phyloP scores from a whole-genome alignment of 2,329 filamentous ascomycete genomes.

The Ophiostoma sp. region DNA sequence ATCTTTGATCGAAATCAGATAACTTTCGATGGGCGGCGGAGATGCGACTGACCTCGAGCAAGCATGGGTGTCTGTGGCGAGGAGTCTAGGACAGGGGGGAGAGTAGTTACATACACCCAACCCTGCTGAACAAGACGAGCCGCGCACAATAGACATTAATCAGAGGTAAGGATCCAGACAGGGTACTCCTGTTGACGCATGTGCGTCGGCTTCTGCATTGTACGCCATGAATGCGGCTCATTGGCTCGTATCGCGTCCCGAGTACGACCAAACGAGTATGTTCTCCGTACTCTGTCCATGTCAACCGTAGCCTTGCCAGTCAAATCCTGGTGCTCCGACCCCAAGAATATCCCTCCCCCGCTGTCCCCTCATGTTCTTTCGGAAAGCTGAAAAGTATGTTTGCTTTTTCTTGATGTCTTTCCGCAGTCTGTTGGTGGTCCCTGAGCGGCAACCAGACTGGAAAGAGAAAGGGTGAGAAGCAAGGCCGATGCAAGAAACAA shows the following conservation, averaged over 20 bases:
- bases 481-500: not conserved
- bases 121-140: not conserved
- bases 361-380: not conserved
- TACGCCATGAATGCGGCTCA: not conserved
- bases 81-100: not conserved
- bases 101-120: not conserved
- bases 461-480: not conserved
- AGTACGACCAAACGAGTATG: not conserved
- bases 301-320: constrained; percentile 3
- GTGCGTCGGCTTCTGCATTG: not conserved
- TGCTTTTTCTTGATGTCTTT: not conserved
- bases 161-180: not conserved
- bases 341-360: not conserved
- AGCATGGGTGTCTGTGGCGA: not conserved
- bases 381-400: constrained; percentile 8
- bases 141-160: not conserved
- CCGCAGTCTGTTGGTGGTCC: not conserved
- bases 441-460: not conserved
- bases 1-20: not conserved
- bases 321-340: not conserved
- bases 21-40: not conserved
- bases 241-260: not conserved
- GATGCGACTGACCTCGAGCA: not conserved
- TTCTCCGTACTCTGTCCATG: no score
- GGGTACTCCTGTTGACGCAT: not conserved